Evolutionary conservation across 139 green algal genomes (phyloP).

Genomic region (Coccomyxa sp.): DNA sequence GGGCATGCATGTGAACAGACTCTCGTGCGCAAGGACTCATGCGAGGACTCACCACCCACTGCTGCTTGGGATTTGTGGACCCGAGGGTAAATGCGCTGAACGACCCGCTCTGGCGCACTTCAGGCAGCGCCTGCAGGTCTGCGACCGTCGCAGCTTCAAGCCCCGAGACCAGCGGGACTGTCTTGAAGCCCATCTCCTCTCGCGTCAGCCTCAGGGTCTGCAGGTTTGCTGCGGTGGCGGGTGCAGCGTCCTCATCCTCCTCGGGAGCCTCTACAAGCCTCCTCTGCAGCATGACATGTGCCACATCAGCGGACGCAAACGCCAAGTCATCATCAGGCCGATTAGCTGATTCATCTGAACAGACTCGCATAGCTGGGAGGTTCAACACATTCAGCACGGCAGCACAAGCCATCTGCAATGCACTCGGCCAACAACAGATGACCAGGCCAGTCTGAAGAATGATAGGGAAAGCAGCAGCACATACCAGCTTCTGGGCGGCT

Average conservation of each 20-base stretch:
- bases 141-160: constrained; percentile 18
- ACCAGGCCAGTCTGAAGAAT: too few species aligned
- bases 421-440: too few species aligned
- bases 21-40: too few species aligned
- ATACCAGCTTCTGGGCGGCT: constrained; percentile 40
- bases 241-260: background rate
- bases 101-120: constrained; percentile 38
- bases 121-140: constrained; percentile 35
- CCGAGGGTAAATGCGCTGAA: constrained; percentile 59
- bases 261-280: background rate
- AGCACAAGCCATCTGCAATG: too few species aligned
- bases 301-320: background rate
- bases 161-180: constrained; percentile 38
- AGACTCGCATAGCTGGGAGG: too few species aligned
- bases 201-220: constrained; percentile 48
- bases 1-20: too few species aligned
- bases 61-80: background rate
- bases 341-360: constrained; percentile 1
- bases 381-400: too few species aligned
- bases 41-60: constrained; percentile 59
- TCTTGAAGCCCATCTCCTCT: constrained; percentile 61
- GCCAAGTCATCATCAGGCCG: background rate
- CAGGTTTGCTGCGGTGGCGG: constrained; percentile 18
- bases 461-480: too few species aligned
- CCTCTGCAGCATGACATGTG: background rate